A percentile compares a stretch with the other conserved stretches of the same genome.
Conservation (phyloP, 257 asterid species). For the Linaria vulgaris region DNA sequence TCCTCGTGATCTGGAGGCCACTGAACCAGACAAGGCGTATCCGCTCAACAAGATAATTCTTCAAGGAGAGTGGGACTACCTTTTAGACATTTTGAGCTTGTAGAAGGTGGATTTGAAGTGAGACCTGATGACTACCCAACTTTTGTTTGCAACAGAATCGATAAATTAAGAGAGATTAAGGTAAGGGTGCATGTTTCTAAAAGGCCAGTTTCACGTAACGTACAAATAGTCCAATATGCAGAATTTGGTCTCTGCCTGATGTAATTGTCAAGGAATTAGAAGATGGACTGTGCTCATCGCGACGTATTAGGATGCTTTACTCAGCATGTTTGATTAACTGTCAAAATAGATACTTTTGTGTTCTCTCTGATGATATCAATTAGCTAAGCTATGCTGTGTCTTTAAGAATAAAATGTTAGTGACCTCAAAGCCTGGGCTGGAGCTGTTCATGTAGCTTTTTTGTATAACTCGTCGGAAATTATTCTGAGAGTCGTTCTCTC, state of each 20-base stretch:
- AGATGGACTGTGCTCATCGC: background rate
- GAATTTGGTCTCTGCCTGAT: background rate
- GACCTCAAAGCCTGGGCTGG: background rate
- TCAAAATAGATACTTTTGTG: too few relatives aligned
- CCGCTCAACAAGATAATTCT: conserved; percentile 76
- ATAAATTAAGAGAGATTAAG: conserved; percentile 43
- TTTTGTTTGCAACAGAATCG: conserved; percentile 70
- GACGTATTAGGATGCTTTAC: background rate
- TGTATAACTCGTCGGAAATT: too few relatives aligned
- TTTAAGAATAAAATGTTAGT: background rate
- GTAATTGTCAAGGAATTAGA: background rate
- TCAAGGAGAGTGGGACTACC: conserved; percentile 85
- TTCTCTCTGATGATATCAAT: background rate
- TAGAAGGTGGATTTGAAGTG: conserved; percentile 38
- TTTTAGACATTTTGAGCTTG: conserved; percentile 54
- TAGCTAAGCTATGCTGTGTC: too few relatives aligned
- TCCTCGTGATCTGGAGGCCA: conserved; percentile 67
- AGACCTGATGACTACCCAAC: conserved; percentile 52
- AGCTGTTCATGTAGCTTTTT: too few relatives aligned
- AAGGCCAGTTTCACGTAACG: background rate
- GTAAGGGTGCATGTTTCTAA: conserved; percentile 34
- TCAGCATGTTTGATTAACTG: background rate
- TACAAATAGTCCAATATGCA: too few relatives aligned
- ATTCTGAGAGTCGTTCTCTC: too few relatives aligned
- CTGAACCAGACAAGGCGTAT: conserved; percentile 57